Evolutionary conservation across 1,139 yeast species (phyloP), one percentile per base, ranked within the genome.

Genomic region (Geotrichum candidum): DNA sequence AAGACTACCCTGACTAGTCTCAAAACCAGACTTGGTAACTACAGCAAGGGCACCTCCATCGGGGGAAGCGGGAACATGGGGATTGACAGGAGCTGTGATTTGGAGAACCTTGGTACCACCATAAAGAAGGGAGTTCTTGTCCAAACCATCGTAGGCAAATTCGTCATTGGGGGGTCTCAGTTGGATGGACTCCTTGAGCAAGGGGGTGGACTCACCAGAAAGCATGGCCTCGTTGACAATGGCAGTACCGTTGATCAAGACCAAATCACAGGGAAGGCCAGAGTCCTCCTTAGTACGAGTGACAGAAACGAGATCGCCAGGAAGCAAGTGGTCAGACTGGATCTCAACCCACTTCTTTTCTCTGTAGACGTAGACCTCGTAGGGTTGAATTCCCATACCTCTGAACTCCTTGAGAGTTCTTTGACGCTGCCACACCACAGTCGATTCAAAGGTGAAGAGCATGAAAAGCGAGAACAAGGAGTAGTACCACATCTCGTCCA

Each of bases 81-180:
- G 76, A 23, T 73, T 69, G 65, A 80, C 81, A 31, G 96, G 90
- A 31, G 50, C 10, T 50, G 96, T 87, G 54, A 92, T 96, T 78
- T 95, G 99, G 66, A 95, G 82, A 63, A 95, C 95, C 77, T 91
- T 88, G 48, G 99, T 95, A 77, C 99, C 99, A 74, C 99, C 99
- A 69, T 88, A 97, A 65, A 95, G 80, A 62, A 90, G 77, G 9
- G 98, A 85, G 74, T 91, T 92, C 74, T 91, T 91, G 76, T 95
- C 99, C 60, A 90, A 73, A 45, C 96, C 92, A 63, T 90, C 95
- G 3, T 88, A 78, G 67, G 88, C 88, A 67, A 91, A 79, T 3
- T 68, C 69, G 57, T 90, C 97, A 29, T 81, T 76, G 33, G 80
- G 76, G 35, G 96, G 96, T 76, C 99, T 89, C 68, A 90, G 83